Conservation (phyloP, 78 protist species). For the Blattamonas nauphoetae region DNA sequence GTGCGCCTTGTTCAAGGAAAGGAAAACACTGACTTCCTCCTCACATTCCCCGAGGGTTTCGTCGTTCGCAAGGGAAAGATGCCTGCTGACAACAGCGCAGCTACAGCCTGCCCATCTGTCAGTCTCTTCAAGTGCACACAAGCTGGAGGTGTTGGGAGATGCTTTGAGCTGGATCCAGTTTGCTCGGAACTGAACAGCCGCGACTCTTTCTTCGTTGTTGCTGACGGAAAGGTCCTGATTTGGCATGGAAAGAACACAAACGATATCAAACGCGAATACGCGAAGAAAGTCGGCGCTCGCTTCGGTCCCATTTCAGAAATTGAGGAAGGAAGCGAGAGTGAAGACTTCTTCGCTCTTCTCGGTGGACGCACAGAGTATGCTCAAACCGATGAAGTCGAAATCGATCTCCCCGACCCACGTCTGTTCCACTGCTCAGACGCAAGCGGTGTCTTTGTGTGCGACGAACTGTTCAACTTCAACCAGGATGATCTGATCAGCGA, state of each 20-base stretch:
- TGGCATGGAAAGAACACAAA: slow-evolving; percentile 42
- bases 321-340: slow-evolving; percentile 37
- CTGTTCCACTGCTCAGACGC: slow-evolving; percentile 43
- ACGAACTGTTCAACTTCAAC: not conserved
- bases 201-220: slow-evolving; percentile 31
- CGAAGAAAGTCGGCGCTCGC: not conserved
- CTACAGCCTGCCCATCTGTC: too few species aligned
- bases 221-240: not conserved
- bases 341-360: slow-evolving; percentile 37
- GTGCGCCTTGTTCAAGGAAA: not conserved
- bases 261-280: slow-evolving; percentile 5
- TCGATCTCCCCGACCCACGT: slow-evolving; percentile 32
- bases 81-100: not conserved
- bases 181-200: slow-evolving; percentile 32
- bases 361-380: slow-evolving; percentile 41
- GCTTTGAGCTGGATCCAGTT: too few species aligned
- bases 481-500: slow-evolving; percentile 44
- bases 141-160: too few species aligned
- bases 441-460: slow-evolving; percentile 11
- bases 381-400: not conserved
- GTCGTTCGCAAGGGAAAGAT: not conserved
- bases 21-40: not conserved
- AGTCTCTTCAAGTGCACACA: too few species aligned
- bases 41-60: not conserved
- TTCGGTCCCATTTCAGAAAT: not conserved